Evolutionary conservation across 2,329 filamentous ascomycete genomes (phyloP).

Genomic region (Ophidiomyces ophidiicola): DNA sequence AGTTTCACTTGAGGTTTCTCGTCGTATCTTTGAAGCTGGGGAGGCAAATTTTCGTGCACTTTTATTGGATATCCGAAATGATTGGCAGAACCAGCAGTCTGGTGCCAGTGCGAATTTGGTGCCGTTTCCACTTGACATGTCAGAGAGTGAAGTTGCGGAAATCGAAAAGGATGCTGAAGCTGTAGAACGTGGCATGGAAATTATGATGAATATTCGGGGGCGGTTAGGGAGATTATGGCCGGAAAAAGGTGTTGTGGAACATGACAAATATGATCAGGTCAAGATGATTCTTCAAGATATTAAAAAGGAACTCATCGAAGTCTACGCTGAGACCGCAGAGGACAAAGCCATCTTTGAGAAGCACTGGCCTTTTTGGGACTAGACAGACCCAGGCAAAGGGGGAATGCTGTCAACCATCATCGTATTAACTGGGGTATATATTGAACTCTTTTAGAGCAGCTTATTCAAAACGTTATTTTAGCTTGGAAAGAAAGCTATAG

Average conservation of each 20-base stretch:
- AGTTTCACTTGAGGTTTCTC: slow-evolving; percentile 7
- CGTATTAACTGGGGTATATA: too few relatives aligned
- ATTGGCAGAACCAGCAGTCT: slow-evolving; percentile 1
- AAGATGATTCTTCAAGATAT: slow-evolving; percentile 8
- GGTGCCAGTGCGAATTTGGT: neutral
- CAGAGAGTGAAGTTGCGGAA: slow-evolving; percentile 3
- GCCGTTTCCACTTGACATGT: slow-evolving; percentile 10
- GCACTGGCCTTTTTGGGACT: slow-evolving; percentile 13
- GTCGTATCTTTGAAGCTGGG: slow-evolving; percentile 9
- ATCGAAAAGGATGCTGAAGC: slow-evolving; percentile 7
- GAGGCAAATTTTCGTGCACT: slow-evolving; percentile 10
- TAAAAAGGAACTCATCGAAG: slow-evolving; percentile 8
- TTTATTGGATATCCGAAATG: slow-evolving; percentile 8
- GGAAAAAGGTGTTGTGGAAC: slow-evolving; percentile 10
- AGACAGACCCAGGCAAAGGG: too few relatives aligned
- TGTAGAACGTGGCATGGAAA: slow-evolving; percentile 8
- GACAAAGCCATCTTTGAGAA: slow-evolving; percentile 8
- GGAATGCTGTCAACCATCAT: too few relatives aligned
- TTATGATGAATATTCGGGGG: slow-evolving; percentile 8
- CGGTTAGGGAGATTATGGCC: slow-evolving; percentile 12
- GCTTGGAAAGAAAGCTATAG: too few relatives aligned
- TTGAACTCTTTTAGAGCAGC: too few relatives aligned
- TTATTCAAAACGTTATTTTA: too few relatives aligned
- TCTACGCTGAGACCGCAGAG: slow-evolving; percentile 4
- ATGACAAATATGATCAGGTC: slow-evolving; percentile 11